Evolutionary conservation across 495 filamentous ascomycete species (phyloP).

Genomic region (Podospora bellae-mahoneyi): DNA sequence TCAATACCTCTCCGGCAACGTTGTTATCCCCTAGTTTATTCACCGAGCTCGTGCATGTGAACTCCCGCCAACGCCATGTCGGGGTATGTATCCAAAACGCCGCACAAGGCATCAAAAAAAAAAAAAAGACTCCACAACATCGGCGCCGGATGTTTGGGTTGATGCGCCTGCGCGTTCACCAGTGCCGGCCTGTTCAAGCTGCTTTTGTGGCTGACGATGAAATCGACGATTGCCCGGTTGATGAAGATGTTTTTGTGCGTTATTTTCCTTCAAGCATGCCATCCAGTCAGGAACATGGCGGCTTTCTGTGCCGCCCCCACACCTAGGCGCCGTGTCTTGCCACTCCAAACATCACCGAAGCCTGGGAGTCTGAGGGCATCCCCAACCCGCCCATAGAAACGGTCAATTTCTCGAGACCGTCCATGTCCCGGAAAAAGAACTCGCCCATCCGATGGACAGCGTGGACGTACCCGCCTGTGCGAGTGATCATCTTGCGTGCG

Average conservation of each 20-base stretch:
- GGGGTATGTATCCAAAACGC: not conserved
- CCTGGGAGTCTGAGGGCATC: not conserved
- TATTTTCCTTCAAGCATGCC: not conserved
- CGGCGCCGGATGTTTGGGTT: not conserved
- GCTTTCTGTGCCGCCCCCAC: too few species aligned
- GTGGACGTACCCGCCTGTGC: not conserved
- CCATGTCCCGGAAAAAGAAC: not conserved
- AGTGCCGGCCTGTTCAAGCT: not conserved
- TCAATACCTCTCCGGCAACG: not conserved
- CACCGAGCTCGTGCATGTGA: not conserved
- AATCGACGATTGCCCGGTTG: not conserved
- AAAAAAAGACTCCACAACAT: not conserved
- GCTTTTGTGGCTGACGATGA: not conserved
- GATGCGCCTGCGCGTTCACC: not conserved
- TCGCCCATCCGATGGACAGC: not conserved
- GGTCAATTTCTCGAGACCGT: not conserved
- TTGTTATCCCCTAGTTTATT: not conserved
- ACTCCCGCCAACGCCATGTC: not conserved
- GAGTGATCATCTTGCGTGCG: not conserved
- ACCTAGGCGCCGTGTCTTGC: too few species aligned
- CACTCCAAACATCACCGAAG: not conserved
- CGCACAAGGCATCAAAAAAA: conserved; percentile 2
- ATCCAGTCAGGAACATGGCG: not conserved
- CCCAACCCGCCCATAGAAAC: not conserved
- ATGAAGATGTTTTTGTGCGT: not conserved